Base-by-base conservation (phyloP, 169 alveolate species). In the Cyclospora cayetanensis region DNA sequence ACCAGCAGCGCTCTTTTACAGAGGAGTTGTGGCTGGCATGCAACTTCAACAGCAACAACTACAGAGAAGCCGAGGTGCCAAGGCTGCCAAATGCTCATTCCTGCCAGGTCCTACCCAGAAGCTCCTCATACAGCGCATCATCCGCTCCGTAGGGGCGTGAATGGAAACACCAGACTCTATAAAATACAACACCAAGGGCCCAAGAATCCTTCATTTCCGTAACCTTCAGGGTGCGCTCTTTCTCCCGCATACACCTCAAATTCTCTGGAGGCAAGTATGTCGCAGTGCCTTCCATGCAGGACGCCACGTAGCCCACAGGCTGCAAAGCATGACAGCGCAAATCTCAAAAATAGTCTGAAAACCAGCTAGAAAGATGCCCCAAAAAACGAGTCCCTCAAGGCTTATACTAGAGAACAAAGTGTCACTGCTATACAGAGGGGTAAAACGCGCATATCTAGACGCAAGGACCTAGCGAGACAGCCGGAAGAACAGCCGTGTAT, bases 201-300 rank as follows among this genome's bases (percentile, higher is more conserved):
- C 90, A 82, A 2, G 63, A 65, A 77, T 82, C 90, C 35, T 82
- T 82, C 50, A 41, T 41, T 66, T 50, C 90, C 31, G 90, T 82
- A 15, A 66, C 31, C 63, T 46, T 55, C 27, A 82, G 29, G 37
- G 63, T 29, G 9, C 60, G 5, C 22, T 42, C 4, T 12, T 42
- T 55, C 5, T 50, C 77, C 52, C 34, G 27, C 9, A 34, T 31
- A 39, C 90, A 82, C 31, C 39, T 53, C 60, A 82, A 46, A 50
- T 53, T 82, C 55, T 82, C 90, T 11, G 90, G 90, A 2, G 90
- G 90, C 22, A 82, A 39, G 60, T 82, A 82, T 22, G 76, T 37
- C 9, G 39, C 46, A 0, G 90, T 82, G 0, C 90, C 90, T n/a
- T 15, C 37, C 77, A 55, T 53, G 39, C 90, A 82, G 39, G 90